Conservation (phyloP, 163 green algal genomes). For the Scenedesmus sp. region DNA sequence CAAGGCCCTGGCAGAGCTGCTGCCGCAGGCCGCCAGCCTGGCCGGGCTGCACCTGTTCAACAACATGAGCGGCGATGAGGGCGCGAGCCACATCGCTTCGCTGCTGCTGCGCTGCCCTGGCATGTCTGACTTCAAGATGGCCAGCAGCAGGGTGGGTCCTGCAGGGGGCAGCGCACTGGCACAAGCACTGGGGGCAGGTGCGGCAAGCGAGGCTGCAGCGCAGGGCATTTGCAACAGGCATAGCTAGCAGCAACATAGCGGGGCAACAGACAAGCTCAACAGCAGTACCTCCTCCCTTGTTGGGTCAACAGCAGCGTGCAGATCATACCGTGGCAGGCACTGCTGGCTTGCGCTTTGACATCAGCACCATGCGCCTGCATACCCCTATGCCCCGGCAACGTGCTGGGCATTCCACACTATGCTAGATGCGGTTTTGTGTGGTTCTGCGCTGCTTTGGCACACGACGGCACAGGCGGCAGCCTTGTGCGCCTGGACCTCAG, state of each 20-base stretch:
- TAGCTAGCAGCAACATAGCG: no score
- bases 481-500: conserved; percentile 91
- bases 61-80: conserved; percentile 96
- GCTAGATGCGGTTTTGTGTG: no score
- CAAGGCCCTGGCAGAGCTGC: conserved; percentile 87
- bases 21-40: conserved; percentile 64
- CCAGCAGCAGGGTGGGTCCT: conserved; percentile 87
- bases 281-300: no score
- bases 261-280: no score
- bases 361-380: no score
- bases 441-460: neutral
- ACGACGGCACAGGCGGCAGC: conserved; percentile 55
- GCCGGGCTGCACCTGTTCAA: conserved; percentile 93
- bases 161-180: conserved; percentile 82
- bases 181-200: conserved; percentile 73
- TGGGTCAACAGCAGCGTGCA: no score
- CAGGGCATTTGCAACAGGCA: neutral
- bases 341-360: no score
- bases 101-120: conserved; percentile 68
- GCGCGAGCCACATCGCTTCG: conserved; percentile 80
- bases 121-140: conserved; percentile 91
- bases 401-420: neutral
- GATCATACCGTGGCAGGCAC: neutral
- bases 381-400: no score
- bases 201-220: neutral